Evolutionary conservation across 345 rosid genomes (phyloP).

Genomic region (Camelina sativa): DNA sequence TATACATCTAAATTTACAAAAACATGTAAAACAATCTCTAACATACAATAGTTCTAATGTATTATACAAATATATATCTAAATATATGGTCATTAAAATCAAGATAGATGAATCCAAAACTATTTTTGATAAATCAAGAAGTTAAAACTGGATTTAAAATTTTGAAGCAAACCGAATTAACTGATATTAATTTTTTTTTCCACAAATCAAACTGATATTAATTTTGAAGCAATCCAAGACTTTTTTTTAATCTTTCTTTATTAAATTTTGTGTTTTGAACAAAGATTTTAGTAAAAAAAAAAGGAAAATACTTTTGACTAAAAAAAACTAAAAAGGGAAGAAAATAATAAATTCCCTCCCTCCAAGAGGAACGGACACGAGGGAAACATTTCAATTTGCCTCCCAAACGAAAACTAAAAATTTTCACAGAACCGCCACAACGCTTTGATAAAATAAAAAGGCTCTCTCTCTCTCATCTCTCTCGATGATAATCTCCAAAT

Average conservation of each 20-base stretch:
- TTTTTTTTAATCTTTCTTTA: no score
- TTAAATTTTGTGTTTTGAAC: no score
- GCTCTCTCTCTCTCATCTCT: background rate
- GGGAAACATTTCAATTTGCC: slow-evolving; percentile 31
- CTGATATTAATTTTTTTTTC: no score
- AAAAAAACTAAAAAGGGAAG: background rate
- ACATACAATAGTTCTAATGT: no score
- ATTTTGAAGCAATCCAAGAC: no score
- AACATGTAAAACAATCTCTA: background rate
- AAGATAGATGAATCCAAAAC: background rate
- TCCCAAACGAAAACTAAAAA: slow-evolving; percentile 20
- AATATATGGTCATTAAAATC: background rate
- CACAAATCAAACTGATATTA: no score
- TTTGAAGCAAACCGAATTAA: no score
- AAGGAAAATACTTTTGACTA: background rate
- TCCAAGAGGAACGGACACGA: background rate
- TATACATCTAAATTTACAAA: background rate
- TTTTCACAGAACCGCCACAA: slow-evolving; percentile 19
- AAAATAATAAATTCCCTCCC: slow-evolving; percentile 34
- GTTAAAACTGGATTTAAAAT: no score
- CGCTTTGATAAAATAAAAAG: background rate
- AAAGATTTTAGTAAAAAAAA: no score
- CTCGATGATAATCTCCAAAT: background rate
- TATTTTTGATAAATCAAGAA: no score
- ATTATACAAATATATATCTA: no score